Conservation (phyloP, 176 grass and related monocot genomes). For the Pharus latifolius region DNA sequence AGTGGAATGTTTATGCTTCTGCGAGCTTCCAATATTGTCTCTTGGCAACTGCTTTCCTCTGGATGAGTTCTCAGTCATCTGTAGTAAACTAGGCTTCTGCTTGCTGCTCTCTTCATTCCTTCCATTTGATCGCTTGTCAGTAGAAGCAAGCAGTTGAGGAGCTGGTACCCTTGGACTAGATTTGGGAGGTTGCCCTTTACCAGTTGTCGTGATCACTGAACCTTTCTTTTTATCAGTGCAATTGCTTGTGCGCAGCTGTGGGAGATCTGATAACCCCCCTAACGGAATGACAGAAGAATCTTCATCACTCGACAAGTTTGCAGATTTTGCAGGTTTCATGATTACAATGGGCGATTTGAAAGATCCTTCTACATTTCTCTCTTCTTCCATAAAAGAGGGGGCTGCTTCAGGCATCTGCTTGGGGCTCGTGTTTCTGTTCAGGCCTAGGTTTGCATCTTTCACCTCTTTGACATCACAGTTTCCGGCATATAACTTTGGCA, state of each 20-base stretch:
- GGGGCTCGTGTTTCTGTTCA: slow-evolving; percentile 2
- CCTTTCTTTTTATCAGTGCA: slow-evolving; percentile 40
- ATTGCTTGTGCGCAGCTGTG: slow-evolving; percentile 31
- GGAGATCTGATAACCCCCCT: slow-evolving; percentile 31
- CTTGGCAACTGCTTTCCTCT: slow-evolving; percentile 33
- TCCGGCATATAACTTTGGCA: slow-evolving; percentile 28
- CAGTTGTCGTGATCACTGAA: slow-evolving; percentile 10
- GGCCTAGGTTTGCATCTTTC: slow-evolving; percentile 5
- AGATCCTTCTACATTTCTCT: slow-evolving; percentile 19
- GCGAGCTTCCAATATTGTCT: slow-evolving; percentile 27
- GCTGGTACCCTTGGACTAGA: slow-evolving; percentile 29
- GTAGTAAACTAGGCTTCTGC: slow-evolving; percentile 37
- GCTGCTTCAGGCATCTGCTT: not conserved
- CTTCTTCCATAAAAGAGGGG: slow-evolving; percentile 9
- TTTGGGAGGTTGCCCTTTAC: slow-evolving; percentile 38
- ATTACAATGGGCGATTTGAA: slow-evolving; percentile 88
- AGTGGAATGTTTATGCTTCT: slow-evolving; percentile 52
- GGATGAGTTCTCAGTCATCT: slow-evolving; percentile 27
- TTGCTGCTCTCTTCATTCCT: slow-evolving; percentile 44
- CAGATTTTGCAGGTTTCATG: slow-evolving; percentile 80
- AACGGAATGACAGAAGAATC: slow-evolving; percentile 35
- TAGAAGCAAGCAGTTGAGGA: slow-evolving; percentile 26
- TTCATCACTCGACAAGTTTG: slow-evolving; percentile 19
- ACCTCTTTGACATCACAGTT: slow-evolving; percentile 6
- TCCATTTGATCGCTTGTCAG: slow-evolving; percentile 34